Percentiles rank a stretch among this genome's conserved stretches.
phyloP scores from a whole-genome alignment of 1,284 basidiomycete species.

The Ustilago lituana region DNA sequence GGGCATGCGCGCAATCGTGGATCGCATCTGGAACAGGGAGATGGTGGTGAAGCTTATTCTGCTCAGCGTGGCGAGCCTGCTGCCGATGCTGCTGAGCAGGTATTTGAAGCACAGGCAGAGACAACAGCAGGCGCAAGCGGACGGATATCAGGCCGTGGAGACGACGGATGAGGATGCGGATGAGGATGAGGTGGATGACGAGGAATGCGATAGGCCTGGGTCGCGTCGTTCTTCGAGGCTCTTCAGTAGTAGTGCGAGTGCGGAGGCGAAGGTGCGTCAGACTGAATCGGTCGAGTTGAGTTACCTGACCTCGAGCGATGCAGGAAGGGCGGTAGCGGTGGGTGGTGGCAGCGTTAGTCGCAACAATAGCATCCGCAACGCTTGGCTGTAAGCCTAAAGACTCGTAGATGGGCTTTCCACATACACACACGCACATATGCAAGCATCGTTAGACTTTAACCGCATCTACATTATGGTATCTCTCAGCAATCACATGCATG shows the following conservation, averaged over 20 bases:
- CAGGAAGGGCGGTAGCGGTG: neutral
- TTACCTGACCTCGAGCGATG: no score
- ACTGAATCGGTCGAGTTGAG: constrained; percentile 18
- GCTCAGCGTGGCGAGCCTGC: constrained; percentile 52
- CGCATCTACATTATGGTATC: no score
- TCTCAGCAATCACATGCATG: no score
- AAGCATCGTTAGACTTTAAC: no score
- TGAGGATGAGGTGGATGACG: constrained; percentile 25
- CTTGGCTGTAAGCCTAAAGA: constrained; percentile 14
- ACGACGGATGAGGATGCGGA: constrained; percentile 1
- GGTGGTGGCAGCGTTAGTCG: neutral
- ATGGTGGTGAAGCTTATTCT: constrained; percentile 58
- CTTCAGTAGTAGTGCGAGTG: neutral
- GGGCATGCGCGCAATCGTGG: constrained; percentile 51
- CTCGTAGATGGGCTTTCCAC: no score
- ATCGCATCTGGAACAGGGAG: constrained; percentile 58
- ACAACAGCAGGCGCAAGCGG: constrained; percentile 16
- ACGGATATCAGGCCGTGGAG: constrained; percentile 24
- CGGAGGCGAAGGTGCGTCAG: constrained; percentile 8
- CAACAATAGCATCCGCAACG: constrained; percentile 20
- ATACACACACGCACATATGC: neutral
- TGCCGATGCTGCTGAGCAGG: constrained; percentile 55
- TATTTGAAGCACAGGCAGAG: constrained; percentile 34
- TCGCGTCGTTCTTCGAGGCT: constrained; percentile 21
- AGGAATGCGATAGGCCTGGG: constrained; percentile 24